phyloP scores from a whole-genome alignment of 305 asterid genomes.

The Solanum hybrid region DNA sequence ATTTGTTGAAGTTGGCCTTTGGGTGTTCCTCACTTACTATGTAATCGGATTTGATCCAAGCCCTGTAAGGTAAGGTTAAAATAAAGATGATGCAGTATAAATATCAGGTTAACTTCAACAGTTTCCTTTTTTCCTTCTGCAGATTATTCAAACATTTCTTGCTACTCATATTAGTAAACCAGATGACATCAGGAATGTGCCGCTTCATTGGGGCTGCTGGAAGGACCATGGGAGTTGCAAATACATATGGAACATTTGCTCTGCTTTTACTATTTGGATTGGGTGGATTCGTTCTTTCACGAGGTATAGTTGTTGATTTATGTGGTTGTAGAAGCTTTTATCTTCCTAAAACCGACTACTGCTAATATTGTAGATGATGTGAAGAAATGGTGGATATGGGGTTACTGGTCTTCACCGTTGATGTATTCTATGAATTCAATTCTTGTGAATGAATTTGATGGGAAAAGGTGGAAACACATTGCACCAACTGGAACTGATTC shows the following conservation, averaged over 20 bases:
- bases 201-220: conserved; percentile 54
- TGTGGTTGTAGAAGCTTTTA: background rate
- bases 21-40: conserved; percentile 5
- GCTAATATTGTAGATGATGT: conserved; percentile 32
- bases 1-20: conserved; percentile 2
- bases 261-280: conserved; percentile 43
- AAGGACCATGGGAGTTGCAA: conserved; percentile 51
- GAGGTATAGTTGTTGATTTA: conserved; percentile 23
- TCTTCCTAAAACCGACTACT: background rate
- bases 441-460: conserved; percentile 43
- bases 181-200: conserved; percentile 40
- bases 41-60: conserved; percentile 9
- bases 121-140: background rate
- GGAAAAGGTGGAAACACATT: conserved; percentile 42
- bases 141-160: conserved; percentile 51
- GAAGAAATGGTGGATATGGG: conserved; percentile 49
- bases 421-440: conserved; percentile 23
- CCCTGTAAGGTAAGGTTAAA: background rate
- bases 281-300: conserved; percentile 55
- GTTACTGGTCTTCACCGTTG: conserved; percentile 25
- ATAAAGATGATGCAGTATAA: background rate
- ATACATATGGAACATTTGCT: conserved; percentile 59
- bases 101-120: background rate
- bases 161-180: conserved; percentile 31
- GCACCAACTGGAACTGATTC: background rate